Conservation (phyloP, 805 yeast genomes). For the Kazachstania psychrophila region DNA sequence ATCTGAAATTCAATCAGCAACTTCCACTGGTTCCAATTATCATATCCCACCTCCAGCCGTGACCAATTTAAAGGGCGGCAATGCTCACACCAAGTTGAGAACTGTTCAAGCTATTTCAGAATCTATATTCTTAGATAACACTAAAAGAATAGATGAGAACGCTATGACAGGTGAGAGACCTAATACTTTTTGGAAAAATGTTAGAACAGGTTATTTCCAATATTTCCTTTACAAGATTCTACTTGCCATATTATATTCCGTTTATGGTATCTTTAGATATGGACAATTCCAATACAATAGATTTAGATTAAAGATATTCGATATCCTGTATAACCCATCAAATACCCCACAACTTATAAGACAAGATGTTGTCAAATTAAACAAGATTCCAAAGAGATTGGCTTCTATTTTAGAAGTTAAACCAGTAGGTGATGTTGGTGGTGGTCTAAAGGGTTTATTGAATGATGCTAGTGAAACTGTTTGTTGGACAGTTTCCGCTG, state of each 20-base stretch:
- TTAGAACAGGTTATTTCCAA: constrained; percentile 13
- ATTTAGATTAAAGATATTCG: constrained; percentile 46
- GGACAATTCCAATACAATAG: constrained; percentile 44
- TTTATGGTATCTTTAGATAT: constrained; percentile 48
- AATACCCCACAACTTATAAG: constrained; percentile 80
- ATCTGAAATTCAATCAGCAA: neutral
- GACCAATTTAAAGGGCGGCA: constrained; percentile 9
- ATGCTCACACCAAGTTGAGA: constrained; percentile 9
- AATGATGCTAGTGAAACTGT: constrained; percentile 67
- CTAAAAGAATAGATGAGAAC: neutral
- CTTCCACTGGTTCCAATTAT: neutral
- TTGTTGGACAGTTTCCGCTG: constrained; percentile 89
- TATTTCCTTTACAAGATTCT: constrained; percentile 37
- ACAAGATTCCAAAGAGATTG: constrained; percentile 69
- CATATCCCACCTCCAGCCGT: constrained; percentile 20
- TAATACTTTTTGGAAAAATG: constrained; percentile 11
- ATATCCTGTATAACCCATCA: constrained; percentile 57
- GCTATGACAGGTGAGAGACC: neutral
- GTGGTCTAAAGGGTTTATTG: constrained; percentile 76
- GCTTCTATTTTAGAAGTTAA: constrained; percentile 68
- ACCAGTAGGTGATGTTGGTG: constrained; percentile 76
- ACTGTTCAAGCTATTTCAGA: constrained; percentile 15
- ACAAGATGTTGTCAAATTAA: constrained; percentile 63
- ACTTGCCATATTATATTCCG: constrained; percentile 43
- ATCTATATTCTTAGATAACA: constrained; percentile 11